Evolutionary conservation across 805 yeast genomes (phyloP).

Genomic region (Yamadazyma olivae): DNA sequence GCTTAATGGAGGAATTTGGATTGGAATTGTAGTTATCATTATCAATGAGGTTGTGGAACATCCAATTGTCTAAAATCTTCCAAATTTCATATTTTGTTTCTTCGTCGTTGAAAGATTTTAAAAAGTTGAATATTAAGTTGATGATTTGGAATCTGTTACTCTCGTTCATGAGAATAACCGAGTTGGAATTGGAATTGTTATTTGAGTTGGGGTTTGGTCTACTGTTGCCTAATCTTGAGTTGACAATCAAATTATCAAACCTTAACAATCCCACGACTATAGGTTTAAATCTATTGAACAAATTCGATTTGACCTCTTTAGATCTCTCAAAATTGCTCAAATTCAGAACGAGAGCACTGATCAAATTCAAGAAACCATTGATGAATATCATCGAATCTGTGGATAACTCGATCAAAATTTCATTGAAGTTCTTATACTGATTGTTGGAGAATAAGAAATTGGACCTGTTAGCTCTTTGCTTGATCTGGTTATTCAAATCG

Average conservation of each 20-base stretch:
- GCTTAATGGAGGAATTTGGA: constrained; percentile 1
- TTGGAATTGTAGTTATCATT: constrained; percentile 2
- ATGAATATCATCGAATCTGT: constrained; percentile 78
- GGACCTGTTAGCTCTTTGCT: constrained; percentile 30
- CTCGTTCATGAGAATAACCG: constrained; percentile 26
- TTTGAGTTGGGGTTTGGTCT: constrained; percentile 2
- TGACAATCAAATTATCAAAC: constrained; percentile 35
- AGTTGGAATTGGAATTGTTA: constrained; percentile 12
- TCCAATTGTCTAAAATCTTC: constrained; percentile 69
- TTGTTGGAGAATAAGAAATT: constrained; percentile 22
- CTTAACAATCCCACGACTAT: constrained; percentile 32
- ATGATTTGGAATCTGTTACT: constrained; percentile 33
- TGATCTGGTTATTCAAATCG: constrained; percentile 27
- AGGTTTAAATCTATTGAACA: constrained; percentile 33
- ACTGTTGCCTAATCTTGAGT: constrained; percentile 12
- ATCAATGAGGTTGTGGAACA: constrained; percentile 39
- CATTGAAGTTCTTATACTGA: constrained; percentile 30
- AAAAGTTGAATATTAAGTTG: constrained; percentile 46
- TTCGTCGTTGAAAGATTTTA: constrained; percentile 44
- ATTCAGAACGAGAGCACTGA: constrained; percentile 38
- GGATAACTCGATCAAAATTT: constrained; percentile 51
- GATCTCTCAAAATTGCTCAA: constrained; percentile 21
- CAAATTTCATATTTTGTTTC: constrained; percentile 52
- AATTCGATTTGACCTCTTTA: constrained; percentile 21
- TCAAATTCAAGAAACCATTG: constrained; percentile 68